These are phyloP conservation scores for Erythrophleum fordii DNA, from an alignment of 306 rosid species.

Conservation along the genomic window DNA sequence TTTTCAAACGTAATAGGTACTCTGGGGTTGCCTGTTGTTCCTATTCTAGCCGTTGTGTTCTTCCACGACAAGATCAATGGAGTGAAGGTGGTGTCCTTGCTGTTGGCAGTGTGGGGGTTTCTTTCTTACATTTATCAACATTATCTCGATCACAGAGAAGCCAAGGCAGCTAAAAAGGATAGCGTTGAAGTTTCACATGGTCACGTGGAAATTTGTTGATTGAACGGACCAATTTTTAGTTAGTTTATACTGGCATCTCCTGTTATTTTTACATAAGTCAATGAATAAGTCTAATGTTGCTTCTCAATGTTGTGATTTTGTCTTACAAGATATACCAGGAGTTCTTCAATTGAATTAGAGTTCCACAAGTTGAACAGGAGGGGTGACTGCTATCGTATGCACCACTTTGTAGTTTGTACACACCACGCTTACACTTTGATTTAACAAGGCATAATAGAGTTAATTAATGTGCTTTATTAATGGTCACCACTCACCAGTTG, in stretches of 20 bases:
- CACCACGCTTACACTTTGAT: too few species aligned
- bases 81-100: conserved; percentile 53
- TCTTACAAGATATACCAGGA: not conserved
- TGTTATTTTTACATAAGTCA: not conserved
- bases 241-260: not conserved
- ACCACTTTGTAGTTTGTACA: too few species aligned
- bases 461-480: too few species aligned
- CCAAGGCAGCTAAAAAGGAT: conserved; percentile 38
- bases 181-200: conserved; percentile 34
- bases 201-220: conserved; percentile 42
- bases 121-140: conserved; percentile 65
- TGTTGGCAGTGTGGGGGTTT: conserved; percentile 70
- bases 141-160: conserved; percentile 50
- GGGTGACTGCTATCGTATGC: too few species aligned
- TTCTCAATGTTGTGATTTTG: not conserved
- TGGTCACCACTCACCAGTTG: too few species aligned
- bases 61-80: conserved; percentile 64
- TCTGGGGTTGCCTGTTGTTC: conserved; percentile 52
- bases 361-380: not conserved
- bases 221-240: conserved; percentile 13
- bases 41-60: conserved; percentile 53
- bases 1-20: conserved; percentile 62
- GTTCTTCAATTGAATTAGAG: not conserved
- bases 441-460: too few species aligned
- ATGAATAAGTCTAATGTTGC: not conserved